These are phyloP conservation scores for Vigna hirtella DNA, from an alignment of 306 rosid species.

Conservation along the genomic window DNA sequence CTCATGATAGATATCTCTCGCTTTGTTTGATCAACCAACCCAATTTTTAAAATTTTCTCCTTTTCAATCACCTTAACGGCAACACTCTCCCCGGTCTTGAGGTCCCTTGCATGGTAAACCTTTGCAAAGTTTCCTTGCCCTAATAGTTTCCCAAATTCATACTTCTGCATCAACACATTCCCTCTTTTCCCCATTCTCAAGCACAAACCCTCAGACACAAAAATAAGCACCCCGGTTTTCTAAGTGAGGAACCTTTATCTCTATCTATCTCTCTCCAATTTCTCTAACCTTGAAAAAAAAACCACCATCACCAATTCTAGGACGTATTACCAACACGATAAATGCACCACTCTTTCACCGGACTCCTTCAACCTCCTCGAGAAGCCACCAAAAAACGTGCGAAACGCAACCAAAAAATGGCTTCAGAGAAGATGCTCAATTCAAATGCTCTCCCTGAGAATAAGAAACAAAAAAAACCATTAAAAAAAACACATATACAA, in stretches of 20 bases:
- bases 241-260: conserved; percentile 11
- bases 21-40: conserved; percentile 49
- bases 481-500: not conserved
- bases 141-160: conserved; percentile 50
- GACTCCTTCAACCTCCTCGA: conserved; percentile 12
- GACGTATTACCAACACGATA: conserved; percentile 27
- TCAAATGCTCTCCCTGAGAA: conserved; percentile 33
- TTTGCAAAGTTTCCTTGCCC: conserved; percentile 60
- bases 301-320: conserved; percentile 21
- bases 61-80: conserved; percentile 57
- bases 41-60: conserved; percentile 45
- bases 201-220: conserved; percentile 36
- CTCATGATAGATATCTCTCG: conserved; percentile 50
- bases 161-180: conserved; percentile 50
- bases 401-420: not conserved
- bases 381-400: conserved; percentile 8
- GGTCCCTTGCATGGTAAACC: conserved; percentile 58
- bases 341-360: not conserved
- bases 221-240: conserved; percentile 14
- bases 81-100: conserved; percentile 49
- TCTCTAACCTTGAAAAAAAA: conserved; percentile 7
- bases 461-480: not conserved
- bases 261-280: not conserved
- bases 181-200: conserved; percentile 48
- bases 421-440: conserved; percentile 25